A percentile compares a stretch with the other conserved stretches of the same genome.
These are phyloP conservation scores for Fusarium sp. DNA, from an alignment of 2,329 filamentous ascomycete species.

Conservation along the genomic window DNA sequence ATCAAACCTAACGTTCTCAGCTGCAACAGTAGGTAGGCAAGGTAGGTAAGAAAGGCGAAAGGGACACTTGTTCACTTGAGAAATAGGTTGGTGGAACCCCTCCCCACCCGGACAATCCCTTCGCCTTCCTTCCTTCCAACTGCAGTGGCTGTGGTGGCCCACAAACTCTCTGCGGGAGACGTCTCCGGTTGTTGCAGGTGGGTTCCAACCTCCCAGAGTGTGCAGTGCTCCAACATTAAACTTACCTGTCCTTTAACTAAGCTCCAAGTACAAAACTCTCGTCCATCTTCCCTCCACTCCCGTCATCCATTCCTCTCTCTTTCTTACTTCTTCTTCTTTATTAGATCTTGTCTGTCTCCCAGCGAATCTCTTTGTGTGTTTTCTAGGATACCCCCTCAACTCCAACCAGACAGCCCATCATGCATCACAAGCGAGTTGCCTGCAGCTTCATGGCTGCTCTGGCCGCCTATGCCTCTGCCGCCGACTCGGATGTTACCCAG, in stretches of 20 bases:
- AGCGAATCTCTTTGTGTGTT: constrained; percentile 37
- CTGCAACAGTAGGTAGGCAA: not conserved
- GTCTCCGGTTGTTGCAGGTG: constrained; percentile 22
- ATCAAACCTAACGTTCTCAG: constrained; percentile 17
- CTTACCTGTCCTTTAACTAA: constrained; percentile 36
- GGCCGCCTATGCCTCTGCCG: constrained; percentile 67
- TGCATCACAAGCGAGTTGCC: constrained; percentile 62
- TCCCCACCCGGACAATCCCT: constrained; percentile 20
- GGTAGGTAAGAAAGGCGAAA: no score
- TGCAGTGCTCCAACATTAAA: constrained; percentile 6
- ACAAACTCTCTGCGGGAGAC: constrained; percentile 29
- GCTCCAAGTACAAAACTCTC: constrained; percentile 50
- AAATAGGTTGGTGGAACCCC: constrained; percentile 6
- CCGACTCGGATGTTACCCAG: constrained; percentile 81
- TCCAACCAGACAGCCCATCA: constrained; percentile 46
- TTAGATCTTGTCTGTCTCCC: constrained; percentile 29
- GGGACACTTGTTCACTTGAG: constrained; percentile 57
- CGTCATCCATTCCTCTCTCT: constrained; percentile 23
- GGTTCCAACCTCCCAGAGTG: not conserved
- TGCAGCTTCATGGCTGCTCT: constrained; percentile 64
- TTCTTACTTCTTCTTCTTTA: constrained; percentile 9
- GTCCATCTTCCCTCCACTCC: constrained; percentile 39
- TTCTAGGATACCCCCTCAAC: constrained; percentile 36
- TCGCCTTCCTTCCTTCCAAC: constrained; percentile 4
- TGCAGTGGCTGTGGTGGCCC: not conserved